These are phyloP conservation scores for Colletotrichum kahawae DNA, from an alignment of 2,329 filamentous ascomycete species.

Conservation along the genomic window DNA sequence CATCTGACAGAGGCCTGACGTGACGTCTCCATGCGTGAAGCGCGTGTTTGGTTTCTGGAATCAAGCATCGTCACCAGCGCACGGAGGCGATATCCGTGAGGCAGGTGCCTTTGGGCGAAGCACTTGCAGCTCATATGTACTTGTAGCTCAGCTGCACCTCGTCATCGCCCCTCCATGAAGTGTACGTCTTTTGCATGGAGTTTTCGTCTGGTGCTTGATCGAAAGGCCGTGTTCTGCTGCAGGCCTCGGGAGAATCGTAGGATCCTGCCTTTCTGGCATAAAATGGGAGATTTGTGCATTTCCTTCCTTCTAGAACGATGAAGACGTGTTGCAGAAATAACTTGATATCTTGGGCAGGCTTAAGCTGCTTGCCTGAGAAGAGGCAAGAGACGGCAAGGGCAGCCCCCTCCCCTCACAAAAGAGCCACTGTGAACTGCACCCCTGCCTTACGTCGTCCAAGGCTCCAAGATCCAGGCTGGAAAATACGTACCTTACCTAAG, in stretches of 20 bases:
- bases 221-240: background rate
- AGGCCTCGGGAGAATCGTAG: background rate
- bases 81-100: background rate
- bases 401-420: conserved; percentile 12
- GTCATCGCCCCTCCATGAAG: background rate
- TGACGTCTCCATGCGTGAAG: background rate
- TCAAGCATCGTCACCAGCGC: background rate
- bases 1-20: background rate
- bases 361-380: background rate
- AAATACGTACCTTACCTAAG: conserved; percentile 15
- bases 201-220: background rate
- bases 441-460: conserved; percentile 10
- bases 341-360: background rate
- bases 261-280: background rate
- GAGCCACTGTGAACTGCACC: background rate
- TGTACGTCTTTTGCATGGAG: background rate
- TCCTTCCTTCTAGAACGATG: background rate
- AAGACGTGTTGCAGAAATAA: background rate
- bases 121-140: background rate
- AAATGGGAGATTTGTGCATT: background rate
- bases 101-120: background rate
- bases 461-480: background rate
- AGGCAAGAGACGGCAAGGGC: background rate
- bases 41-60: background rate
- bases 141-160: background rate